Conservation (phyloP, 169 alveolate genomes). For the Cryptosporidium tyzzeri region DNA sequence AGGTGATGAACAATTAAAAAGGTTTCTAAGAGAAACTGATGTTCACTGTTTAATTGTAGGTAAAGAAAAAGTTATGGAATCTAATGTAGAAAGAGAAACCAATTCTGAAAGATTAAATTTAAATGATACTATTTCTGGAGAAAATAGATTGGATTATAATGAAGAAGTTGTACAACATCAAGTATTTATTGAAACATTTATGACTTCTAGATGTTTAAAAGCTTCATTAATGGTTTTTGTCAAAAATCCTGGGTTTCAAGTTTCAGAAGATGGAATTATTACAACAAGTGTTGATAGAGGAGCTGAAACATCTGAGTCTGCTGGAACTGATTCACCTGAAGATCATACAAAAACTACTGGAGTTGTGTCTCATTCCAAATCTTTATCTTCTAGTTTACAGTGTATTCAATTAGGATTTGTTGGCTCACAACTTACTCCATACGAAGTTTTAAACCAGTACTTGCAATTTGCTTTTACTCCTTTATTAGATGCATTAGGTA, state of each 20-base stretch:
- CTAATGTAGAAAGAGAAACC: conserved; percentile 35
- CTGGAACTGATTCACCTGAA: conserved; percentile 11
- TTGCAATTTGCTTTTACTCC: conserved; percentile 81
- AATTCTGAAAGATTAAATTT: conserved; percentile 9
- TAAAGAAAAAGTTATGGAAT: conserved; percentile 77
- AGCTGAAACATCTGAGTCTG: background rate
- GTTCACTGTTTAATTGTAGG: conserved; percentile 83
- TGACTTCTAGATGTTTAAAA: conserved; percentile 67
- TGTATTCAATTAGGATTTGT: conserved; percentile 79
- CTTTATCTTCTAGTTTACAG: conserved; percentile 53
- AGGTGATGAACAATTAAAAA: conserved; percentile 81
- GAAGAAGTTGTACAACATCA: conserved; percentile 48
- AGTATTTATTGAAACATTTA: conserved; percentile 59
- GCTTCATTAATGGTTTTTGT: conserved; percentile 78
- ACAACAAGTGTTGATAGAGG: conserved; percentile 65
- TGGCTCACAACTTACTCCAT: conserved; percentile 75
- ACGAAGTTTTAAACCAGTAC: conserved; percentile 79
- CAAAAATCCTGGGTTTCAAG: conserved; percentile 78
- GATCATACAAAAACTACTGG: conserved; percentile 6
- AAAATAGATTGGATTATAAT: conserved; percentile 33
- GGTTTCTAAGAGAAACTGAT: conserved; percentile 82
- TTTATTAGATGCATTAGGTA: conserved; percentile 69
- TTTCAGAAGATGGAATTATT: conserved; percentile 76
- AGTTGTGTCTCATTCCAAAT: conserved; percentile 1
- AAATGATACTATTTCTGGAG: conserved; percentile 21